Evolutionary conservation across 2,329 filamentous ascomycete genomes (phyloP).

Genomic region (Thielaviopsis musarum): DNA sequence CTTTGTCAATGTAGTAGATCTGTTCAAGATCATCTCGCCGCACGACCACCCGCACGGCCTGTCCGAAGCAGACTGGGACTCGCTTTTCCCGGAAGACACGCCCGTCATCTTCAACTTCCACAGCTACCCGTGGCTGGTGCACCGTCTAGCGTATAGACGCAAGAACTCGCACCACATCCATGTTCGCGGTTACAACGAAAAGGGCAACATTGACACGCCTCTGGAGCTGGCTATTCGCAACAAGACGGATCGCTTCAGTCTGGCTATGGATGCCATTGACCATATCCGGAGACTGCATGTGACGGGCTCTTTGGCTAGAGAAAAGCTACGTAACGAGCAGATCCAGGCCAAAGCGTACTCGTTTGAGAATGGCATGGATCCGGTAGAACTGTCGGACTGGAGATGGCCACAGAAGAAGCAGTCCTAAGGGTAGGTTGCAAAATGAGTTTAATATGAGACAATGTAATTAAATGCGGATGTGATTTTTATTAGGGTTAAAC

Average conservation of each 20-base stretch:
- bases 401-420: conserved; percentile 38
- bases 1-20: conserved; percentile 64
- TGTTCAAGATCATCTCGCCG: conserved; percentile 62
- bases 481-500: too few species aligned
- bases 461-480: too few species aligned
- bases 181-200: conserved; percentile 66
- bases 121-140: conserved; percentile 65
- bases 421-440: background rate
- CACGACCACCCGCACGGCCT: conserved; percentile 59
- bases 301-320: conserved; percentile 41
- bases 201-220: conserved; percentile 71
- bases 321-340: conserved; percentile 47
- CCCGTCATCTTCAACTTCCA: conserved; percentile 76
- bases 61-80: conserved; percentile 44
- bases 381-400: conserved; percentile 48
- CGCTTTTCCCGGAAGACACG: conserved; percentile 54
- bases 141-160: conserved; percentile 60
- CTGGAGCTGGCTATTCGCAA: conserved; percentile 66
- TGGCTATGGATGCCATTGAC: conserved; percentile 64
- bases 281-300: conserved; percentile 46
- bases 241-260: conserved; percentile 57
- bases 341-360: conserved; percentile 46
- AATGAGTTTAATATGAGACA: background rate
- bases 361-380: conserved; percentile 55
- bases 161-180: conserved; percentile 51